Evolutionary conservation across 2,329 filamentous ascomycete genomes (phyloP), one percentile per base, ranked within the genome.

Genomic region (Stemphylium lycopersici): DNA sequence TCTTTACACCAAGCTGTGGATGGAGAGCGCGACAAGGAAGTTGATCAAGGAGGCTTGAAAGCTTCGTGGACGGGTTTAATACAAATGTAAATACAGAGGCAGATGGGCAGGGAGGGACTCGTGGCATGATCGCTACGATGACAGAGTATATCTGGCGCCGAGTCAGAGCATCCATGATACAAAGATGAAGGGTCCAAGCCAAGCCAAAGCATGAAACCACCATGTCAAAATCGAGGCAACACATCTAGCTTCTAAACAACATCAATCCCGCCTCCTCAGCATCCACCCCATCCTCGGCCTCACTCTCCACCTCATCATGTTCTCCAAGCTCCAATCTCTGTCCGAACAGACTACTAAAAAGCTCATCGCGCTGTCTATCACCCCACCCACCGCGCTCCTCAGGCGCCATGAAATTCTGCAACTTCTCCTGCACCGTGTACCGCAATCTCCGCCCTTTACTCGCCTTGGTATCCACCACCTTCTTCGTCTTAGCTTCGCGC

Each of bases 371-470:
- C 50, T 93, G 91, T 55, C 85, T 83, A 62, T 89, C 86, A 58
- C 90, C 90, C 95, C 95, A 99, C 13, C 75, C 77, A 3, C 89
- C 83, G 48, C 90, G 82, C 72, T 96, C 90, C 73, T 97, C 91
- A 0, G 92, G 88, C 10, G 93, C 93, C 92, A 97, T 97, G 71
- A 98, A 98, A 75, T 97, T 97, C 78, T 96, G 91, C 69, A 99
- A 77, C 80, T 98, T 98, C 79, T 98, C 93, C 71, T 98, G 93
- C 40, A 97, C 91, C 13, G 90, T 95, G 77, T 93, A 99, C 34
- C 91, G 84, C 83, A 99, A 85, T 79, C 97, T 97, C 44, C 95
- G 83, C 5, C 95, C 95, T 77, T 98, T 98, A 73, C 91, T 96
- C 0, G 95, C 95, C 73, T 93, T 95, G 16, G 93, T 93, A 74